Evolutionary conservation across 169 alveolate species (phyloP), one percentile per base, ranked within the genome.

Genomic region (Amoebophrya sp.): DNA sequence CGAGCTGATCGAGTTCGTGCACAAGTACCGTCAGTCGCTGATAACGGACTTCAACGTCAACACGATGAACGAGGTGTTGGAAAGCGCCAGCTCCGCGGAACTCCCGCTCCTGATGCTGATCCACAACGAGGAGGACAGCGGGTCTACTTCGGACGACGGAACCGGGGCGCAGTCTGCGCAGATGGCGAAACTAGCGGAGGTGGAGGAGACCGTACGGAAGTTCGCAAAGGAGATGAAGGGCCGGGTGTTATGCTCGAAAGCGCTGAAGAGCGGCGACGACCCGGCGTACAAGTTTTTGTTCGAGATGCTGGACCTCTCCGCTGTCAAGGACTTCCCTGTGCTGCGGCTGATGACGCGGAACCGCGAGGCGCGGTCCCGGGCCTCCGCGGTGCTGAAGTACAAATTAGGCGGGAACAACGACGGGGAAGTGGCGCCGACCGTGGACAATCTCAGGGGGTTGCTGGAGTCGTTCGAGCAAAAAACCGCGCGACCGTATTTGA

Each of bases 1-100:
- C 32, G 83, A 66, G 32, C 18, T 66, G 83, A 66, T 66, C 29
- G 83, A 66, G 35, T 66, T 66, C 83, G 83, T 66, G 83, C 83
- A 66, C 29, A 66, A 66, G 35, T 66, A 66, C 83, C 83, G 83
- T 25, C 83, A 66, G 12, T 7, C 32, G 32, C 35, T 66, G 83
- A 2, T 66, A 3, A 66, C 38, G 39, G 83, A n/a, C 10, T 66
- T 66, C 83, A 66, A 18, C 38, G 83, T 66, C 38, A 25, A 25
- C 83, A 66, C 83, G 29, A 66, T 66, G 29, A 66, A 66, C 83
- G 83, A 66, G 10, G 18, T 66, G 32, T 25, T 66, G 39, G 32
- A 66, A 25, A 66, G 83, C 35, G 83, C 83, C 29, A 25, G 7
- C 35, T 7, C 83, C 38, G 83, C 38, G 35, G 35, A n/a, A 0